Conservation (phyloP, 441 rosid genomes). For the Daphne laureola region DNA sequence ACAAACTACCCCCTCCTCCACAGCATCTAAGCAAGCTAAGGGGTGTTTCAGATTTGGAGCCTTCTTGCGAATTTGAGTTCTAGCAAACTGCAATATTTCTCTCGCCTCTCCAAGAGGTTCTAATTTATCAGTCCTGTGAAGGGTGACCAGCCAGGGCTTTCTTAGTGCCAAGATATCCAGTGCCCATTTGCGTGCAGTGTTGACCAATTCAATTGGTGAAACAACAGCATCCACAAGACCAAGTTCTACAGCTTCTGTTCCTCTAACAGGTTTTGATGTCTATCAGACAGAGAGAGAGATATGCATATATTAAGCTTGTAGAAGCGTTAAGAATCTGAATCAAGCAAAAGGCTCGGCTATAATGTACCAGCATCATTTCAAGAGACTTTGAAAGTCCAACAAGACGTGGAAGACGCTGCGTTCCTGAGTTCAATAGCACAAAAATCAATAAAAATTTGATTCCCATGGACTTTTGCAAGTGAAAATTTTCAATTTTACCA, state of each 20-base stretch:
- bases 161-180: conserved; percentile 54
- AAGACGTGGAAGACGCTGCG: conserved; percentile 95
- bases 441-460: conserved; percentile 6
- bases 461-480: background rate
- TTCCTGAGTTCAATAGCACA: conserved; percentile 41
- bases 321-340: conserved; percentile 1
- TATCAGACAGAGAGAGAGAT: conserved; percentile 15
- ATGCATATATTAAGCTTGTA: background rate
- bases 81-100: conserved; percentile 81
- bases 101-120: conserved; percentile 84
- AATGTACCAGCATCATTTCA: conserved; percentile 81
- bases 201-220: conserved; percentile 49
- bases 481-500: background rate
- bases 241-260: conserved; percentile 50
- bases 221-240: conserved; percentile 77
- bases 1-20: conserved; percentile 73
- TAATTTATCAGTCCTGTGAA: conserved; percentile 63
- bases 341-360: conserved; percentile 13
- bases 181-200: conserved; percentile 70
- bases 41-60: conserved; percentile 82
- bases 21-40: conserved; percentile 61
- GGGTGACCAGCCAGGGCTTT: conserved; percentile 70
- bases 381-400: conserved; percentile 81
- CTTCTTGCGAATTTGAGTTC: conserved; percentile 50
- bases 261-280: conserved; percentile 76